A percentile compares a stretch with the other conserved stretches of the same genome.
These are phyloP conservation scores for Antrodiella citrinella DNA, from an alignment of 768 basidiomycete genomes.

Conservation along the genomic window DNA sequence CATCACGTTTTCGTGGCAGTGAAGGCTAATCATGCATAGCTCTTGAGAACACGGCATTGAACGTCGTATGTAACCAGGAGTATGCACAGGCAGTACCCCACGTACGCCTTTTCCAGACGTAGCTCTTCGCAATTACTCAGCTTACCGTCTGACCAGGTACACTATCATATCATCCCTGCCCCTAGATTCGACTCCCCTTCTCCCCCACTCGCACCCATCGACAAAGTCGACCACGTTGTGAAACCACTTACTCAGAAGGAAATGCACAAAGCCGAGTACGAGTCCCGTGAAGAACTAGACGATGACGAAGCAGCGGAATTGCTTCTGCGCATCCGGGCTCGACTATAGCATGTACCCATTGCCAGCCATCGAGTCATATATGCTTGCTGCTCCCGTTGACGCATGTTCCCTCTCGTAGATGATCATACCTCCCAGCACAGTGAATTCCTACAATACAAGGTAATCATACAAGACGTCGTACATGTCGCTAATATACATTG, in stretches of 20 bases:
- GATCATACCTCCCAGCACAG: no score
- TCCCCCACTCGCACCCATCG: slow-evolving; percentile 4
- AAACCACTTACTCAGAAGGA: slow-evolving; percentile 34
- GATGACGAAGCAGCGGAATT: slow-evolving; percentile 45
- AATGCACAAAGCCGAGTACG: slow-evolving; percentile 57
- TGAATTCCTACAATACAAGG: no score
- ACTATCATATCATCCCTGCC: slow-evolving; percentile 72
- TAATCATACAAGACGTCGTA: no score
- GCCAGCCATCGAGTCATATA: no score
- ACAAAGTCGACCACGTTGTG: slow-evolving; percentile 11
- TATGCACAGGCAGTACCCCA: slow-evolving; percentile 79
- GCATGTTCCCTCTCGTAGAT: no score
- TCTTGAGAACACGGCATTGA: slow-evolving; percentile 56
- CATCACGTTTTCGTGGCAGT: no score
- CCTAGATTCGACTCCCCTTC: slow-evolving; percentile 33
- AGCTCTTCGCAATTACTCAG: not conserved
- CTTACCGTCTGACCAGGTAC: slow-evolving; percentile 45
- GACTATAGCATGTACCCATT: slow-evolving; percentile 13
- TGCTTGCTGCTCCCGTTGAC: no score
- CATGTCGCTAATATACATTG: no score
- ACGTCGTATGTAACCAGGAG: slow-evolving; percentile 76
- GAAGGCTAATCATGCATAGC: no score
- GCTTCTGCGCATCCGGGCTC: slow-evolving; percentile 33
- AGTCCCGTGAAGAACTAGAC: slow-evolving; percentile 50
- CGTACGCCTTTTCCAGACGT: slow-evolving; percentile 30